Evolutionary conservation across 306 rosid genomes (phyloP).

Genomic region (Prunus dulcis): DNA sequence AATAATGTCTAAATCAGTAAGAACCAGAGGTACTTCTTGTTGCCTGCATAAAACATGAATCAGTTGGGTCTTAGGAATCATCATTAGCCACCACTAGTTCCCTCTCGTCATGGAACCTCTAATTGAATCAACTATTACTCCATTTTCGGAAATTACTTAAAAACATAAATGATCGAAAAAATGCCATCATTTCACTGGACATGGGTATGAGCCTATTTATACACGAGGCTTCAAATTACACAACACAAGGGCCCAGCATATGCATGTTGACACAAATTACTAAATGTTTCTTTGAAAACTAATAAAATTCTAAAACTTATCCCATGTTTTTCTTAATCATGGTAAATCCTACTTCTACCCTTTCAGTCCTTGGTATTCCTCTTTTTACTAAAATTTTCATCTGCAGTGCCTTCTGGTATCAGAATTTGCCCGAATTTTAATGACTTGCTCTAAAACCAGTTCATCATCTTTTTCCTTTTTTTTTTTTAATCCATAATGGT

Average conservation of each 20-base stretch:
- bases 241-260: background rate
- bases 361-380: background rate
- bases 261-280: background rate
- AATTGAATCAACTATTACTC: background rate
- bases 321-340: background rate
- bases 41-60: background rate
- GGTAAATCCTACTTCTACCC: background rate
- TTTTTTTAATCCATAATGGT: background rate
- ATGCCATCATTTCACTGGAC: background rate
- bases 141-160: background rate
- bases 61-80: background rate
- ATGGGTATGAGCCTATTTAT: background rate
- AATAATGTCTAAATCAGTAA: background rate
- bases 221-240: too few species aligned
- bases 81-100: background rate
- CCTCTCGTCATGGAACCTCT: background rate
- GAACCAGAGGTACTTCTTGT: background rate
- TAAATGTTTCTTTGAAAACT: background rate
- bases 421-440: background rate
- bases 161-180: background rate
- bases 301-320: background rate
- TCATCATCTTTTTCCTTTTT: background rate
- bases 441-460: background rate
- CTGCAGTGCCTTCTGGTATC: background rate
- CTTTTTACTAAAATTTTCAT: background rate